Evolutionary conservation across 2,329 filamentous ascomycete species (phyloP).

Genomic region (Annulohypoxylon truncatum): DNA sequence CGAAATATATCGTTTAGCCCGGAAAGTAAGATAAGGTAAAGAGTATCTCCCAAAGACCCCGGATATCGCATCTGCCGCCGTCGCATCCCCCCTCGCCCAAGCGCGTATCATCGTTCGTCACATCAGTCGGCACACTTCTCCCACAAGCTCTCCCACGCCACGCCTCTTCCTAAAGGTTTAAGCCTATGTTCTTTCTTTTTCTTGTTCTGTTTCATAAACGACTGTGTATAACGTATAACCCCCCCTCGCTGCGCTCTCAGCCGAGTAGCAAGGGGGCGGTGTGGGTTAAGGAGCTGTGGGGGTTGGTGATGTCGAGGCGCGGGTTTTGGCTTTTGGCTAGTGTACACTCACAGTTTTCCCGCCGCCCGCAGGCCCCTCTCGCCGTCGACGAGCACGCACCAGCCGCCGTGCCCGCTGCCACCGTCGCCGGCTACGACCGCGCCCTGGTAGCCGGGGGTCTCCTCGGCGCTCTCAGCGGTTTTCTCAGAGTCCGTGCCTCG

Average conservation of each 20-base stretch:
- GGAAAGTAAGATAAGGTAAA: background rate
- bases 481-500: too few relatives aligned
- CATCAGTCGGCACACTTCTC: constrained; percentile 29
- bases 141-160: constrained; percentile 32
- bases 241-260: background rate
- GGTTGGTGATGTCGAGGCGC: too few relatives aligned
- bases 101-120: constrained; percentile 1
- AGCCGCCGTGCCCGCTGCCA: constrained; percentile 76
- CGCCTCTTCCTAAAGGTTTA: constrained; percentile 34
- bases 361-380: constrained; percentile 70
- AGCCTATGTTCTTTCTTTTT: constrained; percentile 13
- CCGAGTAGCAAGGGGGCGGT: background rate
- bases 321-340: too few relatives aligned
- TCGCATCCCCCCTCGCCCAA: background rate
- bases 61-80: background rate
- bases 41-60: constrained; percentile 1
- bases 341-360: constrained; percentile 63
- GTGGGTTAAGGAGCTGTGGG: too few relatives aligned
- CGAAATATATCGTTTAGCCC: constrained; percentile 5
- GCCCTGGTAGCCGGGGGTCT: constrained; percentile 72
- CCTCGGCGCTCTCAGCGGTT: constrained; percentile 44
- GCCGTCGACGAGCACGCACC: constrained; percentile 90
- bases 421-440: constrained; percentile 74
- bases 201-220: too few relatives aligned
- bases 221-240: too few relatives aligned